phyloP scores from a whole-genome alignment of 768 basidiomycete species.

The Hydnum rufescens region DNA sequence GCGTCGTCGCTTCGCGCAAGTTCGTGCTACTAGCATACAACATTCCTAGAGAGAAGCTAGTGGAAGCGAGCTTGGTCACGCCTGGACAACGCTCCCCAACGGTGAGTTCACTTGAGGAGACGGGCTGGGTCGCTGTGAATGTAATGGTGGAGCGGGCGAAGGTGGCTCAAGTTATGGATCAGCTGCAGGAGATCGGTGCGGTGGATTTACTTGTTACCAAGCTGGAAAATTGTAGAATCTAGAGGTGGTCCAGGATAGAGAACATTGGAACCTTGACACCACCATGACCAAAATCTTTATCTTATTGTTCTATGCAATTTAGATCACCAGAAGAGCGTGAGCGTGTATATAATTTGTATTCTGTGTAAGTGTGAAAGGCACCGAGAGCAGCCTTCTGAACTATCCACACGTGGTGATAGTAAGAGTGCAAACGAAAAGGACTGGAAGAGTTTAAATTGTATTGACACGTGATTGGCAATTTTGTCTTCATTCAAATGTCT shows the following conservation, averaged over 20 bases:
- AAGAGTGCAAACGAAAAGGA: no score
- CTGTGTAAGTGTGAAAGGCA: background rate
- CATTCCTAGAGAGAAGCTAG: constrained; percentile 42
- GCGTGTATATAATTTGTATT: background rate
- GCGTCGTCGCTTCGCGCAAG: constrained; percentile 70
- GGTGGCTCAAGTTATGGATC: constrained; percentile 74
- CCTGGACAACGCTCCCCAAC: constrained; percentile 85
- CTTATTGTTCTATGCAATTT: no score
- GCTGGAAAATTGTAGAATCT: constrained; percentile 87
- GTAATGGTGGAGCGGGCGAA: constrained; percentile 78
- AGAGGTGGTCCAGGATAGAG: no score
- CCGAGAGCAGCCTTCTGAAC: background rate
- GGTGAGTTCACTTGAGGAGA: constrained; percentile 38
- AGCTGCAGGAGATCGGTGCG: constrained; percentile 61
- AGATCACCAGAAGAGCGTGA: no score
- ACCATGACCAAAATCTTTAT: no score
- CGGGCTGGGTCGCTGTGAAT: constrained; percentile 81
- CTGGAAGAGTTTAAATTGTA: no score
- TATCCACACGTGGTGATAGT: background rate
- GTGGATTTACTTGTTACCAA: constrained; percentile 81
- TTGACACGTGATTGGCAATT: no score
- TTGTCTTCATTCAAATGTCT: no score
- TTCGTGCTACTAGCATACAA: constrained; percentile 82
- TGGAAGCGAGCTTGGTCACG: constrained; percentile 46
- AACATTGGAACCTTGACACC: no score